Evolutionary conservation across 768 basidiomycete species (phyloP).

Genomic region (Boletus barrowsii): DNA sequence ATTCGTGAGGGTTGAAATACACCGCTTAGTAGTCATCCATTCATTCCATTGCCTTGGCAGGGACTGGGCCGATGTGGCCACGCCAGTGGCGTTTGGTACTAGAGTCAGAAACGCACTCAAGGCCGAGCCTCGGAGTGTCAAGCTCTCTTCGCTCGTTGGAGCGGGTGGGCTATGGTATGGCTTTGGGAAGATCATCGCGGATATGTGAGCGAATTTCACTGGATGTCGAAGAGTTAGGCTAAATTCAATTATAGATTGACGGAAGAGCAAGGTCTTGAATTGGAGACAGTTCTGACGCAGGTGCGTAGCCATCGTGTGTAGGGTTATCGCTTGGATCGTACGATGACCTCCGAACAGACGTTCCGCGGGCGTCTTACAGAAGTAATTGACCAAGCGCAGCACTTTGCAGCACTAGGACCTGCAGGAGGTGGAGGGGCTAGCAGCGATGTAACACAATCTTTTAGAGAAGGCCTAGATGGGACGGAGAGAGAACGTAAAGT

Average conservation of each 20-base stretch:
- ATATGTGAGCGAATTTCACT: slow-evolving; percentile 52
- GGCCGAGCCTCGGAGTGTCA: slow-evolving; percentile 85
- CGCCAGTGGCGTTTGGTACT: slow-evolving; percentile 72
- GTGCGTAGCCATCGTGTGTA: slow-evolving; percentile 34
- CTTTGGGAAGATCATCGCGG: slow-evolving; percentile 83
- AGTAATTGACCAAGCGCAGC: slow-evolving; percentile 83
- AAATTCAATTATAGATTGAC: slow-evolving; percentile 52
- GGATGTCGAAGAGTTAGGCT: background rate
- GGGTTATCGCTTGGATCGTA: background rate
- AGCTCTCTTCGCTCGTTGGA: slow-evolving; percentile 78
- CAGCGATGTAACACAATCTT: slow-evolving; percentile 64
- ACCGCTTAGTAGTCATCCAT: background rate
- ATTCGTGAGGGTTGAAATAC: slow-evolving; percentile 49
- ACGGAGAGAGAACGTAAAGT: slow-evolving; percentile 88
- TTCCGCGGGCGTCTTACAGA: slow-evolving; percentile 76
- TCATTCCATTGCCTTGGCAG: slow-evolving; percentile 36
- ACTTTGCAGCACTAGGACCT: slow-evolving; percentile 72
- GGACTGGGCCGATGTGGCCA: slow-evolving; percentile 86
- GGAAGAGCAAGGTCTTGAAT: slow-evolving; percentile 67
- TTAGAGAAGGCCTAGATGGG: slow-evolving; percentile 89
- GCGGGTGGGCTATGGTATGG: slow-evolving; percentile 90
- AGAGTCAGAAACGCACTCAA: slow-evolving; percentile 84
- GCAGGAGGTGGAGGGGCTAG: slow-evolving; percentile 50
- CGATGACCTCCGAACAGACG: slow-evolving; percentile 44
- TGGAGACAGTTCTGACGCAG: slow-evolving; percentile 70